These are phyloP conservation scores for Candida multigemmis DNA, from an alignment of 805 yeast genomes.

Conservation along the genomic window DNA sequence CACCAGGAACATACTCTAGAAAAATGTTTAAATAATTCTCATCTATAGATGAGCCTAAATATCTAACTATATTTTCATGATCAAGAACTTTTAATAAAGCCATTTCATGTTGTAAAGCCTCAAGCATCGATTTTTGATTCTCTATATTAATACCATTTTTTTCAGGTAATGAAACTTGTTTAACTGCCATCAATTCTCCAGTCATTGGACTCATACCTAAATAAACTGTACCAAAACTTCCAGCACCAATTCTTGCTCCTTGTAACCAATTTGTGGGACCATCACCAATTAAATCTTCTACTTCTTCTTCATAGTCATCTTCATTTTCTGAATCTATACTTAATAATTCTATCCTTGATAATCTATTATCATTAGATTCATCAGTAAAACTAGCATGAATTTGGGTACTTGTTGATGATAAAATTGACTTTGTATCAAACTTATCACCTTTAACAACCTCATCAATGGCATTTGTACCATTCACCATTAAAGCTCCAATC, in stretches of 20 bases:
- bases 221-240: conserved; percentile 90
- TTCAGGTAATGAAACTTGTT: conserved; percentile 71
- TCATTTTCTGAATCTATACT: conserved; percentile 31
- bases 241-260: conserved; percentile 90
- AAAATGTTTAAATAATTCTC: conserved; percentile 70
- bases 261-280: conserved; percentile 78
- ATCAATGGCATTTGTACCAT: conserved; percentile 48
- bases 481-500: conserved; percentile 56
- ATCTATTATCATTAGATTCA: conserved; percentile 14
- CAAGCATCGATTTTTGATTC: conserved; percentile 46
- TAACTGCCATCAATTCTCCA: conserved; percentile 96
- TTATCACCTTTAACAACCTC: conserved; percentile 20
- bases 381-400: conserved; percentile 21
- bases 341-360: conserved; percentile 39
- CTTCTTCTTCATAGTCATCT: conserved; percentile 24
- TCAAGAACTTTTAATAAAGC: conserved; percentile 64
- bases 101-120: conserved; percentile 80
- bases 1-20: conserved; percentile 48
- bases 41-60: conserved; percentile 80
- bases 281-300: conserved; percentile 28
- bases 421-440: conserved; percentile 16
- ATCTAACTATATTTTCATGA: conserved; percentile 89
- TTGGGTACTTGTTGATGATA: conserved; percentile 15
- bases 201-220: conserved; percentile 86
- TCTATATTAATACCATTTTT: conserved; percentile 19